Evolutionary conservation across 2,329 filamentous ascomycete genomes (phyloP).

Genomic region (Sclerotinia subarctica): DNA sequence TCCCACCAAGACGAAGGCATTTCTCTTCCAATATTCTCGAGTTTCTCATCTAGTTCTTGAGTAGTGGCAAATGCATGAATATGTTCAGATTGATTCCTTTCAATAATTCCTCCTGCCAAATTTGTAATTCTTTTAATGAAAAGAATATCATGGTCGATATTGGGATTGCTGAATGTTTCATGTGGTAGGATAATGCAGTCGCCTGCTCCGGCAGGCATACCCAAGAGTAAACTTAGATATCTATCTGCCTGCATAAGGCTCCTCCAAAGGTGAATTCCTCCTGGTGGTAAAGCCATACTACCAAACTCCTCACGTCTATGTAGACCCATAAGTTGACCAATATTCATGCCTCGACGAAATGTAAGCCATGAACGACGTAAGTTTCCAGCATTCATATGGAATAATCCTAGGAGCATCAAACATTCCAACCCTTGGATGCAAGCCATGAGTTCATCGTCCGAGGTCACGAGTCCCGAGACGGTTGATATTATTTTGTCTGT

Average conservation of each 20-base stretch:
- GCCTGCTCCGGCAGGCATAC: slow-evolving; percentile 29
- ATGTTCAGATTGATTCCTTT: slow-evolving; percentile 32
- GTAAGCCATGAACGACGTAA: slow-evolving; percentile 50
- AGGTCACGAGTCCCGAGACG: slow-evolving; percentile 41
- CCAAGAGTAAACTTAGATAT: slow-evolving; percentile 41
- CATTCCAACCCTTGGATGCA: slow-evolving; percentile 52
- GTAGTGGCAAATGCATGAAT: slow-evolving; percentile 33
- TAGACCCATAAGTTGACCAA: slow-evolving; percentile 42
- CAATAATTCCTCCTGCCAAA: slow-evolving; percentile 32
- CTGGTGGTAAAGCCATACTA: slow-evolving; percentile 10
- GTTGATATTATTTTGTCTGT: slow-evolving; percentile 34
- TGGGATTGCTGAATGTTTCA: slow-evolving; percentile 34
- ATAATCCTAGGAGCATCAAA: slow-evolving; percentile 49
- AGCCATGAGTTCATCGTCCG: slow-evolving; percentile 46
- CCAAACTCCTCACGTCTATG: slow-evolving; percentile 26
- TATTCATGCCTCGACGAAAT: slow-evolving; percentile 47
- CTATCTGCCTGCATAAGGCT: slow-evolving; percentile 47
- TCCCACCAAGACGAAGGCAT: slow-evolving; percentile 36
- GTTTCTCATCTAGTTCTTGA: slow-evolving; percentile 36
- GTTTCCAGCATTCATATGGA: slow-evolving; percentile 47
- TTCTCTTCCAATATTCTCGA: slow-evolving; percentile 32
- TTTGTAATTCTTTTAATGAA: slow-evolving; percentile 30
- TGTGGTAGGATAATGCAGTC: slow-evolving; percentile 26
- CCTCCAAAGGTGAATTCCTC: slow-evolving; percentile 44
- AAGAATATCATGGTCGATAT: slow-evolving; percentile 27